Base-by-base conservation (phyloP, 2,329 filamentous ascomycete species). In the Ophiocordyceps camponoti-floridani region DNA sequence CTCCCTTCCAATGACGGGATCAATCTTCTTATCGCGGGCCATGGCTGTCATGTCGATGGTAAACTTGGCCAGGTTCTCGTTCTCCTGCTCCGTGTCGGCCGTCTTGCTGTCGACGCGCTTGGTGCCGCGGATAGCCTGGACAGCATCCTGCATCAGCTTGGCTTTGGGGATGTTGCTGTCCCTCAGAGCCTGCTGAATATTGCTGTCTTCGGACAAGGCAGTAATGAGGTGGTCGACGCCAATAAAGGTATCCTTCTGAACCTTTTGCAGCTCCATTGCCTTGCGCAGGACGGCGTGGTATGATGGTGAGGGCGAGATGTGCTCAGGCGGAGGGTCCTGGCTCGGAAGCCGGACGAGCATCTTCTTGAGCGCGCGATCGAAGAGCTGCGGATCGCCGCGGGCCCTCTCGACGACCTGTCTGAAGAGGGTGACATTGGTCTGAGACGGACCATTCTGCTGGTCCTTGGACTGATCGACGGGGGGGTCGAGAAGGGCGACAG, bases 1-100 rank as follows among this genome's bases (percentile, higher is more conserved):
- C 61, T 96, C 89, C 64, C 89, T 77, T 40, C 89, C 89, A 64
- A 96, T 96, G 60, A 96, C 89, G 2, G 89, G 89, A 60, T 96
- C 89, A 47, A 96, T 88, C 66, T 96, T 96, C 60, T 93, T 93
- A 67, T 98, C 91, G 60, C 88, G 75, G 48, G 91, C 91, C 79
- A 95, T 81, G 43, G 84, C 74, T 11, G 91, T 98, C 87, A 98
- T 94, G 64, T 98, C 91, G 56, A 96, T 91, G 46, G 91, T 96
- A 64, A 95, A 98, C 58, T 96, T 98, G 68, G 88, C 85, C 48
- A 98, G 70, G 58, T 94, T 95, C 65, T 98, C 91, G 56, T 88
- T 84, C 56, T 95, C 89, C 56, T 83, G 73, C 63, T 96, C 91
- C 0, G 82, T 79, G 63, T 98, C 91, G 45, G 91, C 91, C 4